These are phyloP conservation scores for Daldinia sp. DNA, from an alignment of 2,329 filamentous ascomycete genomes.

Conservation along the genomic window DNA sequence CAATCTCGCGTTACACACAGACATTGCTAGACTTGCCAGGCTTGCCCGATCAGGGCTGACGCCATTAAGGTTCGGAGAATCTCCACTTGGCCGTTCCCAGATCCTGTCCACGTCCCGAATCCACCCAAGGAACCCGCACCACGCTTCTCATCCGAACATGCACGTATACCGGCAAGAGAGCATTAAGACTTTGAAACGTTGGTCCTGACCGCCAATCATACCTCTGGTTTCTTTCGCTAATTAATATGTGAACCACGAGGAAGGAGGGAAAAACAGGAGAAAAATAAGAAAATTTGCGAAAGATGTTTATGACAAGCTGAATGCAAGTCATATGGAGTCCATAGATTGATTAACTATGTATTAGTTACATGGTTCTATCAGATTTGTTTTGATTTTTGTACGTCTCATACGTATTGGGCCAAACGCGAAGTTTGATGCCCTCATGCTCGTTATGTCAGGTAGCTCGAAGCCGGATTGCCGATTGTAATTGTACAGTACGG, in stretches of 20 bases:
- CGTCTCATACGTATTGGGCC: not conserved
- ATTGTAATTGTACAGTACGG: not conserved
- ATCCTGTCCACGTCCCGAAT: not conserved
- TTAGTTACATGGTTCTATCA: not conserved
- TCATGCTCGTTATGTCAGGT: too few species aligned
- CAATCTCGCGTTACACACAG: not conserved
- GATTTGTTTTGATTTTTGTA: slow-evolving; percentile 5
- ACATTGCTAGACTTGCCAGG: not conserved
- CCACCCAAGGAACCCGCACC: not conserved
- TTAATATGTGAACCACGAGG: not conserved
- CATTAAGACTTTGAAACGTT: not conserved
- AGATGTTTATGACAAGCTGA: not conserved
- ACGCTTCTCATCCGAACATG: not conserved
- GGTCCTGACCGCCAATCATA: not conserved
- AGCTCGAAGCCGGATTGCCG: slow-evolving; percentile 4
- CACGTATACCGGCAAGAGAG: not conserved
- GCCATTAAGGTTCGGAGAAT: slow-evolving; percentile 1
- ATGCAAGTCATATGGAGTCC: not conserved
- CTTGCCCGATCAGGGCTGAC: not conserved
- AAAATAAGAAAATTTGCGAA: not conserved
- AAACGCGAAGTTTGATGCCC: not conserved
- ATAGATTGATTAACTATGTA: not conserved
- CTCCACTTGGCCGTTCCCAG: slow-evolving; percentile 4
- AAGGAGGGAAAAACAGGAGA: not conserved
- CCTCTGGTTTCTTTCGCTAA: not conserved